phyloP scores from a whole-genome alignment of 768 basidiomycete genomes.

The Polyporus arcularius region DNA sequence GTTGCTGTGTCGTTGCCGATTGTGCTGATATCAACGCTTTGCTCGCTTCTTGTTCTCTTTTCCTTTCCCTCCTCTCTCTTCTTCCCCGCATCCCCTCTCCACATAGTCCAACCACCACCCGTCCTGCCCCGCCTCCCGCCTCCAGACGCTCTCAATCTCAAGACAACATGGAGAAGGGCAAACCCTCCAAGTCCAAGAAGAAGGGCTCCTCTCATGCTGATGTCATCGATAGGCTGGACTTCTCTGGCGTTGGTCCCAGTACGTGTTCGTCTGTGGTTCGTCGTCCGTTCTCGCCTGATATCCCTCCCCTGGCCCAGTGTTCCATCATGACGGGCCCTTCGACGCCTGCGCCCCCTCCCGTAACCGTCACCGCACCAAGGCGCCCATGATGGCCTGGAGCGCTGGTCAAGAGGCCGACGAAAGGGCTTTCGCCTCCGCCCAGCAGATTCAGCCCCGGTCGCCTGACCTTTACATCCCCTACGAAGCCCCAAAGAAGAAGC shows the following conservation, averaged over 20 bases:
- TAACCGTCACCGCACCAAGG: constrained; percentile 76
- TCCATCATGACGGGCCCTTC: constrained; percentile 91
- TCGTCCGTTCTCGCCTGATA: constrained; percentile 3
- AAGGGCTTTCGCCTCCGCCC: constrained; percentile 34
- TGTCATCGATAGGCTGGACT: constrained; percentile 88
- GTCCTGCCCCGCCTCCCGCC: constrained; percentile 24
- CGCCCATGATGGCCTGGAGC: constrained; percentile 83
- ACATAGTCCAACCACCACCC: constrained; percentile 24
- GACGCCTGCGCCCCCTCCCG: constrained; percentile 91
- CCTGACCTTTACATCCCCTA: constrained; percentile 43
- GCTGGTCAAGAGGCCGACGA: constrained; percentile 41
- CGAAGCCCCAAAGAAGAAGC: constrained; percentile 78
- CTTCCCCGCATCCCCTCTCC: too few species aligned
- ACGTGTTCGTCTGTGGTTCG: constrained; percentile 34
- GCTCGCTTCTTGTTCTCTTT: constrained; percentile 1
- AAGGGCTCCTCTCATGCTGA: constrained; percentile 85
- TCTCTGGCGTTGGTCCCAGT: constrained; percentile 84
- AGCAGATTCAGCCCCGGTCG: constrained; percentile 22
- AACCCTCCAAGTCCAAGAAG: constrained; percentile 48
- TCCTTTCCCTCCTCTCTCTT: constrained; percentile 7
- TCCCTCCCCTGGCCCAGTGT: constrained; percentile 52
- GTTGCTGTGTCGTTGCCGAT: constrained; percentile 8
- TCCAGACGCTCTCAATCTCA: constrained; percentile 51
- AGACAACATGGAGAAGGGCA: constrained; percentile 50
- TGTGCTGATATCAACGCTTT: constrained; percentile 10